A percentile compares a stretch with the other conserved stretches of the same genome.
Conservation (phyloP, 768 basidiomycete species). For the Lactifluus hygrophoroides region DNA sequence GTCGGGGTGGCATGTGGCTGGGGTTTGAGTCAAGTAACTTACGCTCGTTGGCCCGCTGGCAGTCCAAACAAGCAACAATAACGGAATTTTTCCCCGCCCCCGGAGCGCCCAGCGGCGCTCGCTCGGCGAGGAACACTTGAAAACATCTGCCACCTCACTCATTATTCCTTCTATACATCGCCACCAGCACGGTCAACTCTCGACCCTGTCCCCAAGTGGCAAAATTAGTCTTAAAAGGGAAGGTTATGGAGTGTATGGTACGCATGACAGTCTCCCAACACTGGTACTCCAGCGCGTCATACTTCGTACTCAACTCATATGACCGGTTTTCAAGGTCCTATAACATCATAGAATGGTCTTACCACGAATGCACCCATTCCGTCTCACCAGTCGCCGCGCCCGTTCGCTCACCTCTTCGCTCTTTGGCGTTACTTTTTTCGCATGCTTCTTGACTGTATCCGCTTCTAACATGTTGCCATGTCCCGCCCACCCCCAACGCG, state of each 20-base stretch:
- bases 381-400: conserved; percentile 46
- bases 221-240: neutral
- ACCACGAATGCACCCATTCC: conserved; percentile 39
- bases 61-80: conserved; percentile 3
- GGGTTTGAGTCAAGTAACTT: too few species aligned
- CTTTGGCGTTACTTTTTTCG: conserved; percentile 74
- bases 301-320: neutral
- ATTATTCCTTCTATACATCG: neutral
- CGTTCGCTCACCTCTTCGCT: conserved; percentile 71
- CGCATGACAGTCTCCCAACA: neutral
- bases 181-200: neutral
- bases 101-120: too few species aligned
- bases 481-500: conserved; percentile 55
- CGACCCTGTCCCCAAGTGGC: neutral
- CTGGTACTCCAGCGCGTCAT: too few species aligned
- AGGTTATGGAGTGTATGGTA: conserved; percentile 6
- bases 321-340: neutral
- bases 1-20: conserved; percentile 18
- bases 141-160: neutral
- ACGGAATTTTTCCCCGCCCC: too few species aligned
- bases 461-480: conserved; percentile 75
- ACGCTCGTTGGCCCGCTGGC: too few species aligned
- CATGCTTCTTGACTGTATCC: conserved; percentile 69
- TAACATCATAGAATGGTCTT: conserved; percentile 45
- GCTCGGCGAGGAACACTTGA: too few species aligned